A percentile compares a stretch with the other conserved stretches of the same genome.
Evolutionary conservation across 371 early-diverging fungal genomes (phyloP).

Genomic region (Apophysomyces elegans): DNA sequence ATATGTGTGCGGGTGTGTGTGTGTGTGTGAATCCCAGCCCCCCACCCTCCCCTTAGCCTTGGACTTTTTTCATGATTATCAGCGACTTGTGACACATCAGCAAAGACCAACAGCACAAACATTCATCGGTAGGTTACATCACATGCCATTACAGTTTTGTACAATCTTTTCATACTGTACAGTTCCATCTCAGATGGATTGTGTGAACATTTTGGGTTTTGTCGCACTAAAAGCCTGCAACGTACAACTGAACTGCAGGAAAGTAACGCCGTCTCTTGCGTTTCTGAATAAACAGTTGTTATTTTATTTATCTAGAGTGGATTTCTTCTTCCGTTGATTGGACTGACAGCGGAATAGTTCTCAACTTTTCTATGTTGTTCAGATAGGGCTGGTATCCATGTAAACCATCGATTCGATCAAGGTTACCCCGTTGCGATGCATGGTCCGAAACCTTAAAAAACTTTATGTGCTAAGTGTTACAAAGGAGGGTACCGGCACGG

Average conservation of each 20-base stretch:
- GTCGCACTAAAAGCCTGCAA: conserved; percentile 1
- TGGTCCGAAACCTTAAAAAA: conserved; percentile 7
- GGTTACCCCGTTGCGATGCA: conserved; percentile 1
- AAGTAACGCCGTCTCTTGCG: conserved; percentile 1
- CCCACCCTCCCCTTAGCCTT: not conserved
- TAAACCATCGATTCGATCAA: no score
- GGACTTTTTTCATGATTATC: not conserved
- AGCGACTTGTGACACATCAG: conserved; percentile 1
- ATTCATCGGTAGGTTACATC: conserved; percentile 6
- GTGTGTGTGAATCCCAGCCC: conserved; percentile 3
- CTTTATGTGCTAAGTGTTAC: not conserved
- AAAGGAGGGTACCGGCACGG: conserved; percentile 5
- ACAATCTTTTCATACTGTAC: not conserved
- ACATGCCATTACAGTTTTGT: conserved; percentile 1
- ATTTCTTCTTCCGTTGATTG: not conserved
- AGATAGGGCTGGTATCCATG: not conserved
- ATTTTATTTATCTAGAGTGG: not conserved
- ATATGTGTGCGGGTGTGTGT: not conserved
- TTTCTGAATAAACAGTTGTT: not conserved
- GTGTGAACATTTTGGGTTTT: conserved; percentile 5
- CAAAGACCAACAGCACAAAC: conserved; percentile 7
- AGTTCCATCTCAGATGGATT: conserved; percentile 7
- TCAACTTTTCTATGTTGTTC: not conserved
- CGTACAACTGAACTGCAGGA: conserved; percentile 3
- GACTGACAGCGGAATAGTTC: not conserved